Conservation (phyloP, 345 rosid genomes). For the Mallotus nudiflorus region DNA sequence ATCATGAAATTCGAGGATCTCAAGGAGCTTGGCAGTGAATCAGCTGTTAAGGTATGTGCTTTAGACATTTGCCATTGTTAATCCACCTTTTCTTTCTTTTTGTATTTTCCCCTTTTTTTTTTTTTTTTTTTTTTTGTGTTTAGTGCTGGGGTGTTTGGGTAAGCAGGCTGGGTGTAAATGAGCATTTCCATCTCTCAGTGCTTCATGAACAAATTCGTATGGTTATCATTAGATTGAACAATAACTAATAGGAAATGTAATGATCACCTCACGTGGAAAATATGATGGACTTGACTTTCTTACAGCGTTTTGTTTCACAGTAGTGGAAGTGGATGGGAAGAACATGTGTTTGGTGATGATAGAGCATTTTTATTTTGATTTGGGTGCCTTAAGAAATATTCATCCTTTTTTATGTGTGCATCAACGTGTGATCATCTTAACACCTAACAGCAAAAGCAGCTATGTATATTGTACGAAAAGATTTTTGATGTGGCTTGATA, state of each 20-base stretch:
- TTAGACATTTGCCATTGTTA: neutral
- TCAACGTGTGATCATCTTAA: no score
- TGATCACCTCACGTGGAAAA: neutral
- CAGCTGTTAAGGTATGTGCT: slow-evolving; percentile 76
- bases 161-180: neutral
- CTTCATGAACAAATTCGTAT: neutral
- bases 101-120: no score
- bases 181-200: neutral
- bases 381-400: neutral
- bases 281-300: neutral
- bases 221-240: neutral
- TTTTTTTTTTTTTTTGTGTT: neutral
- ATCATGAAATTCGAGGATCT: slow-evolving; percentile 97
- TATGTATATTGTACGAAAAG: no score
- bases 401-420: neutral
- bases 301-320: neutral
- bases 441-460: no score
- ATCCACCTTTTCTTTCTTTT: neutral
- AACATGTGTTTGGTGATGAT: neutral
- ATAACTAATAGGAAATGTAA: neutral
- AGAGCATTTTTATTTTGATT: neutral
- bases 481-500: no score
- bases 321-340: neutral
- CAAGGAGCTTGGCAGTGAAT: slow-evolving; percentile 82
- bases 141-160: no score